Conservation (phyloP, 306 rosid species). For the Astragalus glycyphyllos region DNA sequence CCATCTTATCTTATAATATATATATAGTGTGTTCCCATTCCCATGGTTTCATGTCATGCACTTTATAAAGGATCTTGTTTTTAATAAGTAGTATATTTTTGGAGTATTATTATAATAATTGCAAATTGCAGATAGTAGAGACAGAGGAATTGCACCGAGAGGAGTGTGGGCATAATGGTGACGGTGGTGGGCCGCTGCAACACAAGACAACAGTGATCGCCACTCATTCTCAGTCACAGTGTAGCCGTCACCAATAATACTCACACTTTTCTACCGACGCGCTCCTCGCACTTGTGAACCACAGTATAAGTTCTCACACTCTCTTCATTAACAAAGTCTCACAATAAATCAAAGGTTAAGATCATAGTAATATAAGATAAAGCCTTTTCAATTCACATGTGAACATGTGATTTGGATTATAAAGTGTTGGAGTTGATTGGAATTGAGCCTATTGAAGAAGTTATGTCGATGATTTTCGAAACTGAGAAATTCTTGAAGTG, state of each 20-base stretch:
- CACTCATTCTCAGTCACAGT: slow-evolving; percentile 18
- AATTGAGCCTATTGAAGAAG: too few species aligned
- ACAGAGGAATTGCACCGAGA: slow-evolving; percentile 45
- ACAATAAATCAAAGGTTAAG: too few species aligned
- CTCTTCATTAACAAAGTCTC: too few species aligned
- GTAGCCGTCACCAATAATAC: neutral
- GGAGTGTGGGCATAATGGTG: slow-evolving; percentile 25
- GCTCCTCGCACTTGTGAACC: neutral
- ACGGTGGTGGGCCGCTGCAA: slow-evolving; percentile 36
- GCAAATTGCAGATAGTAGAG: slow-evolving; percentile 43
- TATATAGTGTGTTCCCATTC: slow-evolving; percentile 62
- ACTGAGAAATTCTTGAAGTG: too few species aligned
- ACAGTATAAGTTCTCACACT: too few species aligned
- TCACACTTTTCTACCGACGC: slow-evolving; percentile 7
- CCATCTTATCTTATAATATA: slow-evolving; percentile 33
- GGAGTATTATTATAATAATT: slow-evolving; percentile 35
- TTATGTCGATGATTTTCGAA: too few species aligned
- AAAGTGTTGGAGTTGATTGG: too few species aligned
- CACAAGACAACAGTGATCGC: slow-evolving; percentile 40
- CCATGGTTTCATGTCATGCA: slow-evolving; percentile 46
- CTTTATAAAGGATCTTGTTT: slow-evolving; percentile 5
- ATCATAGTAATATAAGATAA: too few species aligned
- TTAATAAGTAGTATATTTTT: neutral
- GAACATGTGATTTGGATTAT: too few species aligned
- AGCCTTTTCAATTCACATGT: too few species aligned